Conservation (phyloP, 148 eudicot species). For the Chenopodium berlandieri region DNA sequence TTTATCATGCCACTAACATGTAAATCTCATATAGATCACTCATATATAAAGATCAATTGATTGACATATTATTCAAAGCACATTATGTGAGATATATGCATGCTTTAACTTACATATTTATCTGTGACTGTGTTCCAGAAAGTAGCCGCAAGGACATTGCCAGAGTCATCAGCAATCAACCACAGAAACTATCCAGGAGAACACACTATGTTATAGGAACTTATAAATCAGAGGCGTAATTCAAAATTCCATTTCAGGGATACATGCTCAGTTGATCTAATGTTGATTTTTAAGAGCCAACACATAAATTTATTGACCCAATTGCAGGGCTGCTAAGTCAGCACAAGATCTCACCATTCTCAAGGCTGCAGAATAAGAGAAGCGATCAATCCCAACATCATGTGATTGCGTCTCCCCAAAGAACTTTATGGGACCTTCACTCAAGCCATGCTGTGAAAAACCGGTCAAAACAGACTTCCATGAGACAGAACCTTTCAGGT, state of each 20-base stretch:
- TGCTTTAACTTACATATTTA: no score
- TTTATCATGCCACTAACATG: no score
- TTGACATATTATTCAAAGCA: no score
- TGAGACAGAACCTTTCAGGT: conserved; percentile 52
- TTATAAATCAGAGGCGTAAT: conserved; percentile 12
- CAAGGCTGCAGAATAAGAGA: conserved; percentile 53
- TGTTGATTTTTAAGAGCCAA: conserved; percentile 26
- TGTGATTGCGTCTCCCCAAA: conserved; percentile 45
- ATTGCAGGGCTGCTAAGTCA: conserved; percentile 60
- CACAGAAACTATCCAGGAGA: conserved; percentile 6
- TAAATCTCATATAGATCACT: no score
- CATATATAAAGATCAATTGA: no score
- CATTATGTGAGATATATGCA: no score
- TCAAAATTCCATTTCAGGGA: conserved; percentile 23
- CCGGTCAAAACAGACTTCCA: conserved; percentile 78
- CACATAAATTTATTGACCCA: conserved; percentile 56
- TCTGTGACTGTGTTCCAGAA: no score
- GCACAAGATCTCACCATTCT: conserved; percentile 53
- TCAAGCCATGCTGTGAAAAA: conserved; percentile 58
- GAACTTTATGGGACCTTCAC: conserved; percentile 56
- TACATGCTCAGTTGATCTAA: conserved; percentile 53
- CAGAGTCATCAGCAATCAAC: background rate
- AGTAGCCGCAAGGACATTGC: background rate
- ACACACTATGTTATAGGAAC: conserved; percentile 8
- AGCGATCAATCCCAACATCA: conserved; percentile 51